These are phyloP conservation scores for Lactarius sanguifluus DNA, from an alignment of 768 basidiomycete genomes.

Conservation along the genomic window DNA sequence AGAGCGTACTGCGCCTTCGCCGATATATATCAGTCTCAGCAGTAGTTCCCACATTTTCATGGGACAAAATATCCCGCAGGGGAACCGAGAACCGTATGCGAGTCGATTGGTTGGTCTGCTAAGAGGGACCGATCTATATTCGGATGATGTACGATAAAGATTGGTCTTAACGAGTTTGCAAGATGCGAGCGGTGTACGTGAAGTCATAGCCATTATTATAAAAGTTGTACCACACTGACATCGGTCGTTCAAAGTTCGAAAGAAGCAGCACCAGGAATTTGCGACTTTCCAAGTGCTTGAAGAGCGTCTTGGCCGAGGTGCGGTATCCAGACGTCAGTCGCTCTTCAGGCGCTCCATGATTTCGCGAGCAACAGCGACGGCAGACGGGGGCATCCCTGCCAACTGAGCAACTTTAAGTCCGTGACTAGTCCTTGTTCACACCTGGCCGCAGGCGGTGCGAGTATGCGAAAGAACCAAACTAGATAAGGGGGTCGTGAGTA, in stretches of 20 bases:
- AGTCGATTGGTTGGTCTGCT: neutral
- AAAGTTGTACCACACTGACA: neutral
- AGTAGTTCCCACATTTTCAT: neutral
- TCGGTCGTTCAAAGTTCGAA: neutral
- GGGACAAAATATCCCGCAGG: neutral
- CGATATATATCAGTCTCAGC: conserved; percentile 6
- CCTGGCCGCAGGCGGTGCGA: conserved; percentile 79
- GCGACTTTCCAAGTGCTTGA: conserved; percentile 25
- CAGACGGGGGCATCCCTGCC: conserved; percentile 74
- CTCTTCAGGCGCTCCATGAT: conserved; percentile 46
- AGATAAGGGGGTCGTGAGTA: neutral
- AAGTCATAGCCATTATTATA: neutral
- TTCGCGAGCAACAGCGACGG: conserved; percentile 58
- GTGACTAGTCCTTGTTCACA: conserved; percentile 87
- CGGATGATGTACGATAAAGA: neutral
- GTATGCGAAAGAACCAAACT: conserved; percentile 82
- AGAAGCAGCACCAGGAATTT: conserved; percentile 5
- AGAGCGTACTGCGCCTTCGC: neutral
- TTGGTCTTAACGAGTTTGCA: neutral
- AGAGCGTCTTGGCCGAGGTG: conserved; percentile 10
- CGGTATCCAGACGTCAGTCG: conserved; percentile 12
- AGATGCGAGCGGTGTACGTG: neutral
- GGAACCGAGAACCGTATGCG: neutral
- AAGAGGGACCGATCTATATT: neutral
- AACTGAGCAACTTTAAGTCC: conserved; percentile 87